A percentile compares a stretch with the other conserved stretches of the same genome.
These are phyloP conservation scores for Alternaria burnsii DNA, from an alignment of 2,329 filamentous ascomycete genomes.

Conservation along the genomic window DNA sequence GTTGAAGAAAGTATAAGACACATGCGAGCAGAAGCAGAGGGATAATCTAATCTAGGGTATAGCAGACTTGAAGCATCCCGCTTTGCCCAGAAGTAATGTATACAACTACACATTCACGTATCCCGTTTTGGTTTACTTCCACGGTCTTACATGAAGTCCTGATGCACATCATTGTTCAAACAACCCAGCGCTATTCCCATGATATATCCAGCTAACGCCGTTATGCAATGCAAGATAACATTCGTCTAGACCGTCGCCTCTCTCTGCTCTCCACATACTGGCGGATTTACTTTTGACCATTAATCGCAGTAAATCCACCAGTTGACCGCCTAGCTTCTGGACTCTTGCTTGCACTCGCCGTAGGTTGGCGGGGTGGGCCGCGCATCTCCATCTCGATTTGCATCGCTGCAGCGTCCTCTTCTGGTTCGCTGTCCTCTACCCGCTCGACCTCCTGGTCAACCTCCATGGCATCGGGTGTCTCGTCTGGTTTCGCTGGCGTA, in stretches of 20 bases:
- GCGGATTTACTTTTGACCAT: conserved; percentile 28
- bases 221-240: conserved; percentile 16
- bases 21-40: not conserved
- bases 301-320: conserved; percentile 46
- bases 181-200: not conserved
- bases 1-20: not conserved
- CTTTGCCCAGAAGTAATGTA: not conserved
- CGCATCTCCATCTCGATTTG: conserved; percentile 54
- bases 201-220: conserved; percentile 14
- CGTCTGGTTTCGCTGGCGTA: conserved; percentile 1
- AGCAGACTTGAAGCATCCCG: not conserved
- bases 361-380: conserved; percentile 29
- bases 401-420: conserved; percentile 46
- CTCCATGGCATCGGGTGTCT: conserved; percentile 20
- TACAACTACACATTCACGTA: not conserved
- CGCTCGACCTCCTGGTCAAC: conserved; percentile 17
- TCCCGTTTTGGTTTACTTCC: not conserved
- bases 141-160: not conserved
- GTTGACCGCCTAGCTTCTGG: conserved; percentile 26
- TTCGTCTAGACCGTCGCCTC: not conserved
- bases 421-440: conserved; percentile 35
- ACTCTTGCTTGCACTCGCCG: conserved; percentile 10
- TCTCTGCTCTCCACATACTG: not conserved
- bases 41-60: not conserved
- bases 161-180: not conserved